Conservation (phyloP, 176 grass and related monocot genomes). For the Cenchrus purpureus region DNA sequence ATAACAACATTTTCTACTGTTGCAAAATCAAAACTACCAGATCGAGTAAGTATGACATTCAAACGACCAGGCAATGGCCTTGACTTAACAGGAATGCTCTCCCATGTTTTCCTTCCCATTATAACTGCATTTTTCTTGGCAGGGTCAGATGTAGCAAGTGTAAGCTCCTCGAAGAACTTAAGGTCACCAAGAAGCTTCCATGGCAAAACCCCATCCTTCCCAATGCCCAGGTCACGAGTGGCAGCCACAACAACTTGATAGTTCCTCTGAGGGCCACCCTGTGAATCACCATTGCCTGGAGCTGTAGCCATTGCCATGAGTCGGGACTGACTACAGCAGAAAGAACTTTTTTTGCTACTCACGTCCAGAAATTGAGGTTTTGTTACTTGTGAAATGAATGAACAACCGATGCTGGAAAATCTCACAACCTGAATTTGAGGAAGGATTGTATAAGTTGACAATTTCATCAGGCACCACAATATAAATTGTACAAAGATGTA, state of each 20-base stretch:
- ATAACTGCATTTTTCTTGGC: constrained; percentile 86
- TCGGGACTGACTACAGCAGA: constrained; percentile 1
- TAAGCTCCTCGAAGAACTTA: constrained; percentile 84
- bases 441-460: constrained; percentile 14
- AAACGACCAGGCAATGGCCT: constrained; percentile 80
- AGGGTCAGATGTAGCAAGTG: constrained; percentile 66
- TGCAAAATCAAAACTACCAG: constrained; percentile 77
- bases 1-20: constrained; percentile 74
- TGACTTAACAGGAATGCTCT: constrained; percentile 64
- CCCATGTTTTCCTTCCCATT: constrained; percentile 96
- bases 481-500: not conserved
- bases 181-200: constrained; percentile 83
- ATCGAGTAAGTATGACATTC: constrained; percentile 82
- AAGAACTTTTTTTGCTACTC: constrained; percentile 1
- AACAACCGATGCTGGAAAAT: constrained; percentile 1
- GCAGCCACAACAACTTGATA: constrained; percentile 85
- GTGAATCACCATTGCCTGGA: constrained; percentile 40
- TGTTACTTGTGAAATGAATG: constrained; percentile 21
- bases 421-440: constrained; percentile 34
- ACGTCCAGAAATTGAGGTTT: not conserved
- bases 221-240: constrained; percentile 82
- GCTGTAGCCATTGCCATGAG: constrained; percentile 34
- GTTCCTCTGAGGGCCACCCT: constrained; percentile 45
- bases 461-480: not conserved
- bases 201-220: constrained; percentile 73